Percentiles rank a stretch among this genome's conserved stretches.
Evolutionary conservation across 768 basidiomycete genomes (phyloP).

Genomic region (Suillus alpinus): DNA sequence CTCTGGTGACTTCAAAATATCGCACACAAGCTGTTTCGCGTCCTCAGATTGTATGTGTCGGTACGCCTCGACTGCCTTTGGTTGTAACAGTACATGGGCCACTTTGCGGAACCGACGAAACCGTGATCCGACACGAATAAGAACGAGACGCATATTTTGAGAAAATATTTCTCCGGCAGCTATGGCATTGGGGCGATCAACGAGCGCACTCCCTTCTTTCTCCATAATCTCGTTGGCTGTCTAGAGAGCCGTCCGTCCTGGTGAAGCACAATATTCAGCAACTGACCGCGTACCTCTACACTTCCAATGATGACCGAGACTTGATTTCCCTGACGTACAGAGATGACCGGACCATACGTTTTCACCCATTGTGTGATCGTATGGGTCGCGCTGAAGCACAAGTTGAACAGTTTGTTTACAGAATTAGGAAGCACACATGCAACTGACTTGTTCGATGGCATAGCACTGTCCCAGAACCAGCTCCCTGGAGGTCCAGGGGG

Average conservation of each 20-base stretch:
- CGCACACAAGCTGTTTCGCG: constrained; percentile 5
- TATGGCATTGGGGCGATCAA: constrained; percentile 47
- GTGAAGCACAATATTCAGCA: constrained; percentile 14
- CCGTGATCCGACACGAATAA: constrained; percentile 47
- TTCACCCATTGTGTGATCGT: constrained; percentile 38
- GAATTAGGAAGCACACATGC: background rate
- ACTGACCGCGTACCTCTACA: constrained; percentile 15
- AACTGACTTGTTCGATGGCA: constrained; percentile 6
- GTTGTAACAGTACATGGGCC: constrained; percentile 48
- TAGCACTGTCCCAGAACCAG: constrained; percentile 15
- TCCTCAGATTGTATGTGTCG: constrained; percentile 40
- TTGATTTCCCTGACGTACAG: constrained; percentile 21
- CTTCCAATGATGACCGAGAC: constrained; percentile 25
- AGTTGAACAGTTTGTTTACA: background rate
- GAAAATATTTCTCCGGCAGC: constrained; percentile 51
- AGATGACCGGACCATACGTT: constrained; percentile 25
- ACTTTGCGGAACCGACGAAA: constrained; percentile 57
- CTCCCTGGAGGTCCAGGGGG: constrained; percentile 17
- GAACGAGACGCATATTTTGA: constrained; percentile 51
- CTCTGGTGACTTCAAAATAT: constrained; percentile 4
- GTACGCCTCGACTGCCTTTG: constrained; percentile 42
- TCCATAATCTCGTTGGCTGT: constrained; percentile 58
- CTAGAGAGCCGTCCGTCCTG: constrained; percentile 14
- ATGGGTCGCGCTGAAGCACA: constrained; percentile 3
- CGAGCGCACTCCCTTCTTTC: constrained; percentile 46